A percentile compares a stretch with the other conserved stretches of the same genome.
phyloP scores from a whole-genome alignment of 345 rosid genomes.

The Aquilaria sinensis region DNA sequence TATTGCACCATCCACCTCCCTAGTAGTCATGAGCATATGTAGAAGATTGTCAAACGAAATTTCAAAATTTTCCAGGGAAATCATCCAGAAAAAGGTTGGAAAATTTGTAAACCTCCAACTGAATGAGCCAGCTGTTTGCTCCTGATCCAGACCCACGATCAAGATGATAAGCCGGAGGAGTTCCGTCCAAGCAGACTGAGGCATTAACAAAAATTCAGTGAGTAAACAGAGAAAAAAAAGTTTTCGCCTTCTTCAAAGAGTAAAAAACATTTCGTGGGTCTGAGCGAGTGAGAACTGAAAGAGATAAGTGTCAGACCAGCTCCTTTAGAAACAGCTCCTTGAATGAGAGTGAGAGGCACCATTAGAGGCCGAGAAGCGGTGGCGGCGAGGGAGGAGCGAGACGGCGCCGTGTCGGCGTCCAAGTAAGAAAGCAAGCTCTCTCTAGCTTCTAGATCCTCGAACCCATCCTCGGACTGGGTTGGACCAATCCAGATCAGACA shows the following conservation, averaged over 20 bases:
- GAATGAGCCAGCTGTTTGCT: slow-evolving; percentile 74
- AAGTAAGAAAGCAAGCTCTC: slow-evolving; percentile 21
- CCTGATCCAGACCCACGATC: slow-evolving; percentile 74
- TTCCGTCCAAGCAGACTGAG: slow-evolving; percentile 86
- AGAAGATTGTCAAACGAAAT: slow-evolving; percentile 6
- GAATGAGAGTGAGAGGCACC: slow-evolving; percentile 77
- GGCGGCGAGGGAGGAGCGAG: slow-evolving; percentile 5
- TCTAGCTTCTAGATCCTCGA: slow-evolving; percentile 19
- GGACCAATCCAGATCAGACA: slow-evolving; percentile 14
- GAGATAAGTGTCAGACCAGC: slow-evolving; percentile 41
- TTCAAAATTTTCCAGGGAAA: not conserved
- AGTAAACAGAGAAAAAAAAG: not conserved
- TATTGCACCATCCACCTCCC: slow-evolving; percentile 92
- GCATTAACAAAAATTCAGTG: not conserved
- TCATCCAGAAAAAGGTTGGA: not conserved
- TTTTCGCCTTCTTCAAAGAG: not conserved
- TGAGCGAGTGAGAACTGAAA: not conserved
- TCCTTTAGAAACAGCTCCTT: slow-evolving; percentile 78
- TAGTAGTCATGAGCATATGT: slow-evolving; percentile 3
- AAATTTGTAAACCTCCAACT: slow-evolving; percentile 54
- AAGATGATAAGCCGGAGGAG: slow-evolving; percentile 81
- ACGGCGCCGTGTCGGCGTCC: slow-evolving; percentile 18
- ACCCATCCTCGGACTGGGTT: slow-evolving; percentile 37
- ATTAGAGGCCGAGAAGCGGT: slow-evolving; percentile 31
- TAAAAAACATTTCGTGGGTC: too few species aligned